A percentile compares a stretch with the other conserved stretches of the same genome.
phyloP scores from a whole-genome alignment of 768 basidiomycete species.

The Lactarius vividus region DNA sequence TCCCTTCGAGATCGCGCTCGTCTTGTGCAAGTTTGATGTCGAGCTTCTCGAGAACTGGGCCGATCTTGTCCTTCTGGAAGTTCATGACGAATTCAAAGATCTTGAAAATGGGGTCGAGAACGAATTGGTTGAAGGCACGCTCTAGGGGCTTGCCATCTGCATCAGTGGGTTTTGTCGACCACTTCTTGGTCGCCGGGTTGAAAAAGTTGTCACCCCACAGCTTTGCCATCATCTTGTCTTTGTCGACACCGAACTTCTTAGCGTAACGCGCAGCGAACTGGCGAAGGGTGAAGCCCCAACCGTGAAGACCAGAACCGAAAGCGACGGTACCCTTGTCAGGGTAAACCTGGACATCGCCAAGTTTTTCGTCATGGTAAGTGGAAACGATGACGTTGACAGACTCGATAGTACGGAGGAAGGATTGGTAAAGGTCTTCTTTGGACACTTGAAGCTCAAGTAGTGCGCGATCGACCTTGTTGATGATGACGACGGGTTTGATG shows the following conservation, averaged over 20 bases:
- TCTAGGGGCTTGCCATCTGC: slow-evolving; percentile 90
- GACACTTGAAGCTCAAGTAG: slow-evolving; percentile 96
- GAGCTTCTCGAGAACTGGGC: slow-evolving; percentile 90
- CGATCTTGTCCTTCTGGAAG: slow-evolving; percentile 91
- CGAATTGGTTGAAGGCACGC: slow-evolving; percentile 97
- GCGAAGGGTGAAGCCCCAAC: slow-evolving; percentile 99
- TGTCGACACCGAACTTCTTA: slow-evolving; percentile 99
- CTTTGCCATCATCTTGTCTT: slow-evolving; percentile 96
- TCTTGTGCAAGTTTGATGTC: slow-evolving; percentile 85
- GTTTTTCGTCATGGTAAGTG: slow-evolving; percentile 89
- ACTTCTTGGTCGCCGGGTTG: slow-evolving; percentile 95
- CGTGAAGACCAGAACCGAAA: slow-evolving; percentile 98
- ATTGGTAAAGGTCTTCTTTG: slow-evolving; percentile 97
- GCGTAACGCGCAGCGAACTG: slow-evolving; percentile 93
- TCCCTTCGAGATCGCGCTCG: slow-evolving; percentile 93
- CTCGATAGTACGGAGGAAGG: slow-evolving; percentile 96
- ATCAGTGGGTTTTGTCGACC: slow-evolving; percentile 75
- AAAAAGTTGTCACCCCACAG: slow-evolving; percentile 99
- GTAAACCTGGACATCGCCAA: slow-evolving; percentile 99
- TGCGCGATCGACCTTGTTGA: slow-evolving; percentile 99
- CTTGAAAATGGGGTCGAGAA: slow-evolving; percentile 98
- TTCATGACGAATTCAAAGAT: slow-evolving; percentile 99
- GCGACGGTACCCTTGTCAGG: slow-evolving; percentile 98
- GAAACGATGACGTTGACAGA: slow-evolving; percentile 98
- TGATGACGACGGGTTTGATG: slow-evolving; percentile 98